A percentile compares a stretch with the other conserved stretches of the same genome.
These are phyloP conservation scores for Fomitopsis schrenkii DNA, from an alignment of 1,284 basidiomycete genomes.

Conservation along the genomic window DNA sequence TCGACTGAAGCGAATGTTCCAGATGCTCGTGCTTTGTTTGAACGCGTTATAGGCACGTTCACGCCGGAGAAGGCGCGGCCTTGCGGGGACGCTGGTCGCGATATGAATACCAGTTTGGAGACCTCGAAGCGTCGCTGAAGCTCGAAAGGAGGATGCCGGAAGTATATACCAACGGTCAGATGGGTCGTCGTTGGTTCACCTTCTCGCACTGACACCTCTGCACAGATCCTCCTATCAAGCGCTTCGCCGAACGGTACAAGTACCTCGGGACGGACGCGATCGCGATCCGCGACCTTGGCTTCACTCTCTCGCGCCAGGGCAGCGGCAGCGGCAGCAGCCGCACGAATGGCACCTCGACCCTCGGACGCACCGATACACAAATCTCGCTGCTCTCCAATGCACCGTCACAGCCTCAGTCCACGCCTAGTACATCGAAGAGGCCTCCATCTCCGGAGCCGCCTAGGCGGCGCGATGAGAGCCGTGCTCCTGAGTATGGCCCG, in stretches of 20 bases:
- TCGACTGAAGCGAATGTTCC: slow-evolving; percentile 8
- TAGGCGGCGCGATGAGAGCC: slow-evolving; percentile 40
- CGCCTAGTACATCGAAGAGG: slow-evolving; percentile 33
- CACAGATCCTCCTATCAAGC: slow-evolving; percentile 84
- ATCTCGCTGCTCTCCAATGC: slow-evolving; percentile 33
- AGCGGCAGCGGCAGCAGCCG: slow-evolving; percentile 16
- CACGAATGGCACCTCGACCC: slow-evolving; percentile 23
- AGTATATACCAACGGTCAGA: slow-evolving; percentile 75
- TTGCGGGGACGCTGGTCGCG: slow-evolving; percentile 96
- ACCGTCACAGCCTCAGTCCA: slow-evolving; percentile 13
- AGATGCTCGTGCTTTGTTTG: slow-evolving; percentile 97
- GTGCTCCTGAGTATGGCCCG: slow-evolving; percentile 37
- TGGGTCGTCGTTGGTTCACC: too few species aligned
- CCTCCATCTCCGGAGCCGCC: slow-evolving; percentile 45
- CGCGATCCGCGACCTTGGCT: slow-evolving; percentile 84
- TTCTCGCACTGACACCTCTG: neutral
- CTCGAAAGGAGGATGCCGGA: slow-evolving; percentile 88
- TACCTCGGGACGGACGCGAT: slow-evolving; percentile 89
- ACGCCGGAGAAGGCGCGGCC: slow-evolving; percentile 77
- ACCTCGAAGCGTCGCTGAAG: slow-evolving; percentile 85
- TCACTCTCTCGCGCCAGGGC: slow-evolving; percentile 42
- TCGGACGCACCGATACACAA: slow-evolving; percentile 47
- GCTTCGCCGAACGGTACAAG: slow-evolving; percentile 88
- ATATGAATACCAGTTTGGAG: slow-evolving; percentile 95
- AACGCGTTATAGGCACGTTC: slow-evolving; percentile 81